phyloP scores from a whole-genome alignment of 257 asterid genomes.

The Solanum pimpinellifolium region DNA sequence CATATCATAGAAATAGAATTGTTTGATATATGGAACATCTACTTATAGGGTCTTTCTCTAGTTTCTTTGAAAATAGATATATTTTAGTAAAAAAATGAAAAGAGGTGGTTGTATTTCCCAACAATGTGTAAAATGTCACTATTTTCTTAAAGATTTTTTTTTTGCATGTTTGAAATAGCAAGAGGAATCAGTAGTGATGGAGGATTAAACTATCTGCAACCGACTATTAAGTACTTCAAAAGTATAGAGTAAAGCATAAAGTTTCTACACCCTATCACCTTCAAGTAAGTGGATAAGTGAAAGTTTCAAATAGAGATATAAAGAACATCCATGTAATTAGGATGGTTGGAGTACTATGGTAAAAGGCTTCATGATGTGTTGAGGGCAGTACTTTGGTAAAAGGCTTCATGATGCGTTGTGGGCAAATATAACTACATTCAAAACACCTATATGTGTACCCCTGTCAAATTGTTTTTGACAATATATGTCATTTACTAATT shows the following conservation, averaged over 20 bases:
- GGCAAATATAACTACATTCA: not conserved
- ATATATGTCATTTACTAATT: not conserved
- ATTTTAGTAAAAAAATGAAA: not conserved
- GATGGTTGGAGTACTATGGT: not conserved
- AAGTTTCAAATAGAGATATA: not conserved
- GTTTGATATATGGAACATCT: not conserved
- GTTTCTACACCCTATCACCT: not conserved
- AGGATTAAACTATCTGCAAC: not conserved
- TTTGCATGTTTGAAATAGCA: not conserved
- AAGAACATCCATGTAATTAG: not conserved
- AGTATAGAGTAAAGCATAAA: not conserved
- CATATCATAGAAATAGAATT: too few relatives aligned
- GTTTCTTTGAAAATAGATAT: not conserved
- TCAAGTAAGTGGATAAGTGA: not conserved
- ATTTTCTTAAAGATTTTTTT: not conserved
- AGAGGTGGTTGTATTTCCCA: not conserved
- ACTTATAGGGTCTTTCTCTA: not conserved
- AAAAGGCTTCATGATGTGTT: not conserved
- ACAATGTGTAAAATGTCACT: not conserved
- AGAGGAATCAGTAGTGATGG: too few relatives aligned
- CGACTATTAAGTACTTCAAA: not conserved
- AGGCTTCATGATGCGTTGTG: not conserved
- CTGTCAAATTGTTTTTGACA: not conserved
- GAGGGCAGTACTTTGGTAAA: not conserved
- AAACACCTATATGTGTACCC: not conserved